Evolutionary conservation across 208 protist species (phyloP).

Genomic region (Herpetomonas tarakana): DNA sequence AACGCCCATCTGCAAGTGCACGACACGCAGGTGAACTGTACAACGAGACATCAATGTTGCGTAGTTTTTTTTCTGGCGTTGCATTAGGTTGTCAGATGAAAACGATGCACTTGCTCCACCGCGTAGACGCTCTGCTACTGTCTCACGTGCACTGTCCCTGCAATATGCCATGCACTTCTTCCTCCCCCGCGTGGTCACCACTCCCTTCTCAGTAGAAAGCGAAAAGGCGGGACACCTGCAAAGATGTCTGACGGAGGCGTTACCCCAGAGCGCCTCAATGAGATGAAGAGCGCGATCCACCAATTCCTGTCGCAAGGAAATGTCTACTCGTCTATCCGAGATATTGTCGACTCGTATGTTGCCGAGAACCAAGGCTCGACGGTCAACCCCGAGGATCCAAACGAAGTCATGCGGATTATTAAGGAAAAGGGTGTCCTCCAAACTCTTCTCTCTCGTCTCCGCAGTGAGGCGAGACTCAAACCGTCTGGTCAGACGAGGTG

Average conservation of each 20-base stretch:
- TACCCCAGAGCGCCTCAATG: slow-evolving; percentile 45
- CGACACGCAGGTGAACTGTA: too few species aligned
- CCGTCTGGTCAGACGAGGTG: not conserved
- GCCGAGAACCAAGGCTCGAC: slow-evolving; percentile 46
- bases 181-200: too few species aligned
- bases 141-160: too few species aligned
- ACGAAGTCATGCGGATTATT: slow-evolving; percentile 81
- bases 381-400: slow-evolving; percentile 29
- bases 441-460: slow-evolving; percentile 55
- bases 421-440: slow-evolving; percentile 83
- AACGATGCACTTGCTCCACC: too few species aligned
- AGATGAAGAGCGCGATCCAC: slow-evolving; percentile 82
- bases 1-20: too few species aligned
- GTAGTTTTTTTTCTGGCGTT: too few species aligned
- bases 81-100: too few species aligned
- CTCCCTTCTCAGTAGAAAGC: too few species aligned
- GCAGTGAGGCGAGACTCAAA: slow-evolving; percentile 17
- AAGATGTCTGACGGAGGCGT: slow-evolving; percentile 26
- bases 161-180: too few species aligned
- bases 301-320: slow-evolving; percentile 71
- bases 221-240: too few species aligned
- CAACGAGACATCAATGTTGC: too few species aligned
- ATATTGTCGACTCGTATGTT: slow-evolving; percentile 87
- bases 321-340: slow-evolving; percentile 87
- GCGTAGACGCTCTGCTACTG: too few species aligned